Base-by-base conservation (phyloP, 768 basidiomycete genomes). In the Mycena indigotica region DNA sequence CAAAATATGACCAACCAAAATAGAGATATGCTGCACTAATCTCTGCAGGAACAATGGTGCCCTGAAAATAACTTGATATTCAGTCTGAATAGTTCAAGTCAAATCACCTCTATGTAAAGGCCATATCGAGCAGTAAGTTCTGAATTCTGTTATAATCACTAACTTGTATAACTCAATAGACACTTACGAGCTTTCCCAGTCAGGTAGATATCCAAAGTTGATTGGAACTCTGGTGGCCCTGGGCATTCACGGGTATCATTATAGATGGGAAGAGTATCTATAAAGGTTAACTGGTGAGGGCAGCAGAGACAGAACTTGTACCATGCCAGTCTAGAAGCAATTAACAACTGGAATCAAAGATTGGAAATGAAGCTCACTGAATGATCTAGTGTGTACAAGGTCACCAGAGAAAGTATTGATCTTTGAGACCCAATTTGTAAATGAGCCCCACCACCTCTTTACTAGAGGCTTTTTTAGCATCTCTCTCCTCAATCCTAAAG, bases 61-160 rank as follows among this genome's bases (percentile, higher is more conserved):
- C 63, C 46, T 65, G 57, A 15, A 65, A 54, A 45, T 65, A 64
- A 30, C n/a, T n/a, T n/a, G n/a, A n/a, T 62, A 64, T 24, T 61
- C 63, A 25, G 58, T 61, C 1, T 32, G 49, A 40, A 50, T 55
- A 1, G 60, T n/a, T n/a, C n/a, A 53, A 4, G 61, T n/a, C 17
- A 50, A 50, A 24, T 59, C 63, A 28, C 21, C 38, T 8, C 63
- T 60, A 40, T n/a, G 63, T 24, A 26, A 65, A 53, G 28, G 24
- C 51, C 30, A 65, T 62, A 50, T 57, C 60, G 28, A 65, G 63
- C 24, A 30, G 50, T 12, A 60, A 63, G 21, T 56, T 63, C 46
- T 63, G 32, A 8, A 35, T n/a, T n/a, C 32, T 8, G 32, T 8
- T 35, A 35, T 35, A 17, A n/a, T 35, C 32, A 35, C 10, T 8